Evolutionary conservation across 2,329 filamentous ascomycete genomes (phyloP), one percentile per base, ranked within the genome.

Genomic region (Neonectria ditissima): DNA sequence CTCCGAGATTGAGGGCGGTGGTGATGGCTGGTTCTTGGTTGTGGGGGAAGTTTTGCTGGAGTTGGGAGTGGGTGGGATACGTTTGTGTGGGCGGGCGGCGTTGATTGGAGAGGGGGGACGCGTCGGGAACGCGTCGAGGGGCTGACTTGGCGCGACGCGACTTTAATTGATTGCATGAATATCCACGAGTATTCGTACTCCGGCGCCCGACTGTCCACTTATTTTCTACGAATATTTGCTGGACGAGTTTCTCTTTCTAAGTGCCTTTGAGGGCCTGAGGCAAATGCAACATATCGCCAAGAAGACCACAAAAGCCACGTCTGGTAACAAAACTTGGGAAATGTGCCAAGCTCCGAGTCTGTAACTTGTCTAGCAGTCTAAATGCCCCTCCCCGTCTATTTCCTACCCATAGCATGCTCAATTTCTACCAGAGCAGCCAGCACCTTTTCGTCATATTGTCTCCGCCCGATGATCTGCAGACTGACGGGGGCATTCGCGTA

Each of bases 131-230:
- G 76, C 76, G 76, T 76, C 69, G 68, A 71, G 73, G 73, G 74
- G 74, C 65, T 65, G 47, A 22, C 30, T 61, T 61, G 45, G 63
- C 69, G 65, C 62, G 69, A 75, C 77, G 67, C 75, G 76, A 73
- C 69, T 77, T 80, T 77, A 78, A 80, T 79, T 80, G 78, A 78
- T 70, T 80, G 77, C 78, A 77, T 74, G 58, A 57, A n/a, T 16
- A 6, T 34, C 14, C 16, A 14, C 32, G 32, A 16, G 13, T 34
- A 34, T 14, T 5, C n/a, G n/a, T n/a, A n/a, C n/a, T n/a, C 30
- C 30, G 26, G 26, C 8, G 26, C 8, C 30, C 30, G 30, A 34
- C 30, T 14, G 30, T 14, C 11, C 30, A 14, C 5, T 34, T 34
- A 34, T n/a, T 5, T 13, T 34, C 10, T 13, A 34, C 10, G 14